phyloP scores from a whole-genome alignment of 2,329 filamentous ascomycete species.

The Pezicula rhizophila region DNA sequence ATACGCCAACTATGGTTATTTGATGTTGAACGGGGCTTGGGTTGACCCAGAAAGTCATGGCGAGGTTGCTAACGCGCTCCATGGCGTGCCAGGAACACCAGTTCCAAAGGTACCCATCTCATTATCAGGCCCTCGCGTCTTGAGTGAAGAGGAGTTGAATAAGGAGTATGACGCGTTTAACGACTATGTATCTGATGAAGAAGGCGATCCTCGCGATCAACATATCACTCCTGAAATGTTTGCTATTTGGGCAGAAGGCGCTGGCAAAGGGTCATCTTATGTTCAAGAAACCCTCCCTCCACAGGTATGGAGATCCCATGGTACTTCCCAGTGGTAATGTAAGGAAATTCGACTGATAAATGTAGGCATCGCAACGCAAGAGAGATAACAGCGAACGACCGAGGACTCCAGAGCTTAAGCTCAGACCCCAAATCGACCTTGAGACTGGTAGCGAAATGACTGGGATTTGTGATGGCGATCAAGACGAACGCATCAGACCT shows the following conservation, averaged over 20 bases:
- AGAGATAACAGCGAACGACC: too few relatives aligned
- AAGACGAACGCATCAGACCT: too few relatives aligned
- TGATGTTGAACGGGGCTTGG: conserved; percentile 18
- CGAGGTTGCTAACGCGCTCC: conserved; percentile 13
- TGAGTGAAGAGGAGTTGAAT: conserved; percentile 13
- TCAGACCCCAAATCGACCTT: too few relatives aligned
- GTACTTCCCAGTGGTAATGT: too few relatives aligned
- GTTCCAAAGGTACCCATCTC: background rate
- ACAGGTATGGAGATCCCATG: too few relatives aligned
- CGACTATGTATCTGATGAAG: conserved; percentile 33
- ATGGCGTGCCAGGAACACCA: conserved; percentile 1
- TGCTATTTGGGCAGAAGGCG: conserved; percentile 31
- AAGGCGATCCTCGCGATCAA: conserved; percentile 31
- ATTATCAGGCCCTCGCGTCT: conserved; percentile 6
- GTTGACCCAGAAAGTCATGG: conserved; percentile 24
- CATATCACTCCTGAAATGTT: conserved; percentile 39
- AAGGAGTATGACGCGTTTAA: conserved; percentile 16
- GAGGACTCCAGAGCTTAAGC: too few relatives aligned
- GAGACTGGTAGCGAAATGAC: too few relatives aligned
- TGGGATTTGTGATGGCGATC: too few relatives aligned
- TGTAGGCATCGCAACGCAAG: too few relatives aligned
- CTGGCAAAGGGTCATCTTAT: conserved; percentile 17
- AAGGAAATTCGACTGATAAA: too few relatives aligned
- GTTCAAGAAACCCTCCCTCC: conserved; percentile 1
- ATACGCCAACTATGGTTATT: conserved; percentile 22